Percentiles rank a stretch among this genome's conserved stretches.
phyloP scores from a whole-genome alignment of 192 early-diverging fungal genomes.

The Linnemannia exigua region DNA sequence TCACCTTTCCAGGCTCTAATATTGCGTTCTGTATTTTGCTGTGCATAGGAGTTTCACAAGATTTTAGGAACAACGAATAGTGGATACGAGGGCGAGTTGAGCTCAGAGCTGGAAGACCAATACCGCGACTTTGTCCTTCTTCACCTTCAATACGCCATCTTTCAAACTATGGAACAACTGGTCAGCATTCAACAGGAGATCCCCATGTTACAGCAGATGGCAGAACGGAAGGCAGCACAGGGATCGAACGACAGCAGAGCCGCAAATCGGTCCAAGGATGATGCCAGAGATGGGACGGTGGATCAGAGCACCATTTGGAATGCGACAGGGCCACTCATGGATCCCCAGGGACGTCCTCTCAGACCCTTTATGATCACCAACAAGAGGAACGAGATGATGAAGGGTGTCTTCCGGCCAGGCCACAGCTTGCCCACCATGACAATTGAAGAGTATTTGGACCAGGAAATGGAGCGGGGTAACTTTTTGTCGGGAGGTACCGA shows the following conservation, averaged over 20 bases:
- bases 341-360: conserved; percentile 69
- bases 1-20: background rate
- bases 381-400: conserved; percentile 76
- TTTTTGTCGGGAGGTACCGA: conserved; percentile 89
- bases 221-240: conserved; percentile 61
- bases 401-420: conserved; percentile 88
- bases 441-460: conserved; percentile 93
- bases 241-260: conserved; percentile 32
- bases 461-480: conserved; percentile 89
- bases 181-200: conserved; percentile 82
- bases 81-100: conserved; percentile 42
- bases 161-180: conserved; percentile 80
- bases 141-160: conserved; percentile 80
- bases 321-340: conserved; percentile 67
- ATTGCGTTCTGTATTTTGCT: background rate
- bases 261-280: conserved; percentile 17
- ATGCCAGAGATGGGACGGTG: conserved; percentile 41
- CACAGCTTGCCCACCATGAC: conserved; percentile 96
- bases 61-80: conserved; percentile 43
- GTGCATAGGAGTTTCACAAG: conserved; percentile 37
- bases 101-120: conserved; percentile 75
- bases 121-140: conserved; percentile 81
- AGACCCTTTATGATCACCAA: conserved; percentile 93
- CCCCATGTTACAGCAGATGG: conserved; percentile 83
- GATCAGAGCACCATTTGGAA: conserved; percentile 26